phyloP scores from a whole-genome alignment of 176 grass and related monocot species.

The Panicum miliaceum region DNA sequence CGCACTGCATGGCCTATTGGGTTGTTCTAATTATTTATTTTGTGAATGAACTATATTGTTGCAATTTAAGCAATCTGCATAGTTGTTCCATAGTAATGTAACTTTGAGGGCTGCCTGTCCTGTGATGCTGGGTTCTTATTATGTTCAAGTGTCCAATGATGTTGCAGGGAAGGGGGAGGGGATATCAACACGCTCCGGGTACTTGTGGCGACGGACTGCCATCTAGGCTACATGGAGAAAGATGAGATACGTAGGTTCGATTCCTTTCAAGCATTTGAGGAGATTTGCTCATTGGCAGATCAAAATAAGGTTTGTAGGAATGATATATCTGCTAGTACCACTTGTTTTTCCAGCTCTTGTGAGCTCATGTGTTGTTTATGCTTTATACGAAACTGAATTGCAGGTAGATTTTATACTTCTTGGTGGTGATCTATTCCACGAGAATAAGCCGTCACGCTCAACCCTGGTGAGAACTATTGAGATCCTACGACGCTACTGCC shows the following conservation, averaged over 20 bases:
- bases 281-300: conserved; percentile 81
- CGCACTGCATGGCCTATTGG: not conserved
- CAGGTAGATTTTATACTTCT: conserved; percentile 90
- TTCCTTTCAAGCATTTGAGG: conserved; percentile 89
- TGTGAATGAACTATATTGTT: not conserved
- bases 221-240: conserved; percentile 97
- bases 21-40: not conserved
- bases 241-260: conserved; percentile 91
- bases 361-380: not conserved
- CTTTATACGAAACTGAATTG: not conserved
- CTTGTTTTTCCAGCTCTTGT: not conserved
- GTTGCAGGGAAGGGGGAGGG: conserved; percentile 23
- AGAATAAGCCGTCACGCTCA: conserved; percentile 82
- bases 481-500: conserved; percentile 68
- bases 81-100: not conserved
- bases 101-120: not conserved
- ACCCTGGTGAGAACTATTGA: conserved; percentile 82
- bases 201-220: conserved; percentile 83
- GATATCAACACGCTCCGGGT: conserved; percentile 52
- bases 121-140: not conserved
- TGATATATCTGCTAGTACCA: not conserved
- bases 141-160: not conserved
- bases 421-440: conserved; percentile 84
- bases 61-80: not conserved
- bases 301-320: conserved; percentile 69